phyloP scores from a whole-genome alignment of 768 basidiomycete species.

The Trametes villosa region DNA sequence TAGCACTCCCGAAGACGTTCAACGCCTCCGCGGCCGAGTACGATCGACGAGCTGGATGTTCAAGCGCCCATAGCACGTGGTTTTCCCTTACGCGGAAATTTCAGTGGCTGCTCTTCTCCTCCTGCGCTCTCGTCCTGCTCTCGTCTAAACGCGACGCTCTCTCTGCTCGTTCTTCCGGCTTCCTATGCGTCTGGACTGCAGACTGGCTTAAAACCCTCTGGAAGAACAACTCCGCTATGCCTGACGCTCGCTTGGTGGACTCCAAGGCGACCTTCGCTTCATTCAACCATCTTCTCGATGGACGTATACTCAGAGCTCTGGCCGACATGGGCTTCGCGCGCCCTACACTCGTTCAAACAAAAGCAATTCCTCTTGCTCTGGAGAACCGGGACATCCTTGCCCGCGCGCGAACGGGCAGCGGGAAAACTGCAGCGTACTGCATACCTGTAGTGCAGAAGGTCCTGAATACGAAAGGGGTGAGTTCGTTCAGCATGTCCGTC shows the following conservation, averaged over 20 bases:
- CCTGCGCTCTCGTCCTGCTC: background rate
- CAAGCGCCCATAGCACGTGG: no score
- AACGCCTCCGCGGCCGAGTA: no score
- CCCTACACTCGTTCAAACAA: constrained; percentile 90
- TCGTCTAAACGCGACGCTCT: background rate
- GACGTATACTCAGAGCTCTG: constrained; percentile 83
- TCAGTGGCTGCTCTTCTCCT: background rate
- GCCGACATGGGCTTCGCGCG: constrained; percentile 89
- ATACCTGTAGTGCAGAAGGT: constrained; percentile 91
- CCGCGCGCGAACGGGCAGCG: constrained; percentile 92
- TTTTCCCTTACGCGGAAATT: constrained; percentile 1
- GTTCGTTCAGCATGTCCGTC: no score
- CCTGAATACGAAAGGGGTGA: constrained; percentile 75
- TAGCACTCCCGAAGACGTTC: no score
- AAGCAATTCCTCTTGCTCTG: constrained; percentile 90
- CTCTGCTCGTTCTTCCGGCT: background rate
- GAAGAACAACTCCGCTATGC: constrained; percentile 18
- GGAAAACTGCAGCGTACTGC: constrained; percentile 96
- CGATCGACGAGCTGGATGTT: no score
- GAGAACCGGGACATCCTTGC: constrained; percentile 91
- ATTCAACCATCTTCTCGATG: constrained; percentile 82
- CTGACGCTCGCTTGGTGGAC: constrained; percentile 36
- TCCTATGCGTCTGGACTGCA: background rate
- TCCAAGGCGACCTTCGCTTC: constrained; percentile 43
- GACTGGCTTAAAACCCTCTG: background rate